phyloP scores from a whole-genome alignment of 352 stramenopile genomes.

The Thraustochytrium striatum region DNA sequence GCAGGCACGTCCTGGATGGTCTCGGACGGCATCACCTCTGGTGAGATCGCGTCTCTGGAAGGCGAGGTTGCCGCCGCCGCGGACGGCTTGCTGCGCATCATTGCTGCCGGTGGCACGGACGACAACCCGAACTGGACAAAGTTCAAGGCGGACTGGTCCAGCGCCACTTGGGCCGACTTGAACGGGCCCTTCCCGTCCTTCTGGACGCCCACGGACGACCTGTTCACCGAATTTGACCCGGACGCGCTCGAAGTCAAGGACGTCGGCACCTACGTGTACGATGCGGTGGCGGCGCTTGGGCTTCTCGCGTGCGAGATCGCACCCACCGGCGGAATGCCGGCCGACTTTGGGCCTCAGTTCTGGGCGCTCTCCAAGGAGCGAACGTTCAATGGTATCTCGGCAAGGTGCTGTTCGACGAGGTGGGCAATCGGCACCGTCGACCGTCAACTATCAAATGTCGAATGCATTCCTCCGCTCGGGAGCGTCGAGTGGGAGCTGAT shows the following conservation, averaged over 20 bases:
- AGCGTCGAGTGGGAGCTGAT: not conserved
- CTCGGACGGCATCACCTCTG: not conserved
- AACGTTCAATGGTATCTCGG: not conserved
- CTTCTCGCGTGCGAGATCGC: not conserved
- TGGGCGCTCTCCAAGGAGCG: not conserved
- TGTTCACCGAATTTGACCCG: not conserved
- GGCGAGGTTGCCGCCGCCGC: not conserved
- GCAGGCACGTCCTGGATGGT: not conserved
- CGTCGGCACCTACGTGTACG: not conserved
- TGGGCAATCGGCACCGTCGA: not conserved
- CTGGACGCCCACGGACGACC: not conserved
- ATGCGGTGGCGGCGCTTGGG: not conserved
- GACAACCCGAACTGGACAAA: not conserved
- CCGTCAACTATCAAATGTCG: not conserved
- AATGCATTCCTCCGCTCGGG: not conserved
- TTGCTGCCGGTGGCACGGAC: not conserved
- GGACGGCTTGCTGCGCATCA: not conserved
- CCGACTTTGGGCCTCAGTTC: not conserved
- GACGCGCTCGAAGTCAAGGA: not conserved
- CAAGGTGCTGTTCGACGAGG: not conserved
- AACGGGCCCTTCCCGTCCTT: not conserved
- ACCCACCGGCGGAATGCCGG: not conserved
- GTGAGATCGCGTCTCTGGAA: not conserved
- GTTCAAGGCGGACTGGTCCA: not conserved
- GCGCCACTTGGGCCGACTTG: not conserved